Percentiles rank a stretch among this genome's conserved stretches.
phyloP scores from a whole-genome alignment of 2,329 filamentous ascomycete species.

The Ceratocystis cacaofunesta region DNA sequence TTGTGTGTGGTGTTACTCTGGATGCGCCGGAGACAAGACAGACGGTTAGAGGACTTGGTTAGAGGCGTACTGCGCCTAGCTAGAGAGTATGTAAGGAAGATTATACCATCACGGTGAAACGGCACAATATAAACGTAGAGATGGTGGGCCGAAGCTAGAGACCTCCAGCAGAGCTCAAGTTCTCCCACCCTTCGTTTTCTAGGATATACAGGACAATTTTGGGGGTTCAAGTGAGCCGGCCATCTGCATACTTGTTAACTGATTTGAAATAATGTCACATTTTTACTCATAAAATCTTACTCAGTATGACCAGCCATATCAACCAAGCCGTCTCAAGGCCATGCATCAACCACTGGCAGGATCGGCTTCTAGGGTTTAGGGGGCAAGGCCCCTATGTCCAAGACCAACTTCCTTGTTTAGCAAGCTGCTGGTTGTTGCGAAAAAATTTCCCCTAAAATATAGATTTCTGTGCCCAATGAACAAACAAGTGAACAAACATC shows the following conservation, averaged over 20 bases:
- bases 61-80: conserved; percentile 43
- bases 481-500: too few species aligned
- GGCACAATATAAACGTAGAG: neutral
- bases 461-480: too few species aligned
- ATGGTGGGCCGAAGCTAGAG: neutral
- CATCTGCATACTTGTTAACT: neutral
- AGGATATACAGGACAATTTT: conserved; percentile 19
- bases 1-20: conserved; percentile 53
- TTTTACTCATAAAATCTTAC: too few species aligned
- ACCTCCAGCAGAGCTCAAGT: neutral
- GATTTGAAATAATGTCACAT: neutral
- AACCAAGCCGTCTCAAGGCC: too few species aligned
- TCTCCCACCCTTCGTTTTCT: conserved; percentile 10
- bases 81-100: conserved; percentile 43
- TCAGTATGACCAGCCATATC: too few species aligned
- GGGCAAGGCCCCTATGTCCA: too few species aligned
- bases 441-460: too few species aligned
- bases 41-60: conserved; percentile 58
- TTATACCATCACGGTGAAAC: conserved; percentile 39
- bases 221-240: neutral
- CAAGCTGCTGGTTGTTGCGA: too few species aligned
- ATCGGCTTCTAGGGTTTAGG: too few species aligned
- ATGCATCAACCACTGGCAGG: too few species aligned
- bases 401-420: too few species aligned
- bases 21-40: conserved; percentile 57